A percentile compares a stretch with the other conserved stretches of the same genome.
phyloP scores from a whole-genome alignment of 495 filamentous ascomycete species.

The Aspergillus baeticus region DNA sequence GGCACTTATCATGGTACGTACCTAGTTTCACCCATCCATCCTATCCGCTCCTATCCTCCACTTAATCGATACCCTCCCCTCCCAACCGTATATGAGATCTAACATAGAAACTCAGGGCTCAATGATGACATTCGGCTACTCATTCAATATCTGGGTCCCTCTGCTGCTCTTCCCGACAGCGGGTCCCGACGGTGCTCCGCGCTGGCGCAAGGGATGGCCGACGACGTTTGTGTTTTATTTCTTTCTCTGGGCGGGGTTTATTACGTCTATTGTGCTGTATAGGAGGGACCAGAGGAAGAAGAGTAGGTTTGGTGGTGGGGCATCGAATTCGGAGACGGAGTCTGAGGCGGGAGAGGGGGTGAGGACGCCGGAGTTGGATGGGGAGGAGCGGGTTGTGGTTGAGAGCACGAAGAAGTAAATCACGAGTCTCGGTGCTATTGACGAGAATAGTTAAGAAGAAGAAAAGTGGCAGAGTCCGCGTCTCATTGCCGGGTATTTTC shows the following conservation, averaged over 20 bases:
- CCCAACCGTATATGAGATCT: no score
- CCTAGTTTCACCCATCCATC: no score
- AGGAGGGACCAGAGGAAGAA: background rate
- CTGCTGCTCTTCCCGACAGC: constrained; percentile 43
- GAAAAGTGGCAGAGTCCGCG: no score
- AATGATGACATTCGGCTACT: constrained; percentile 52
- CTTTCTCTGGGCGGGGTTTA: constrained; percentile 42
- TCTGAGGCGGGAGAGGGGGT: background rate
- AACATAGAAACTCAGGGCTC: constrained; percentile 28
- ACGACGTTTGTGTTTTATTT: constrained; percentile 39
- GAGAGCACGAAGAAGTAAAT: background rate
- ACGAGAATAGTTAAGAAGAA: no score
- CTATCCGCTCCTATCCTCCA: no score
- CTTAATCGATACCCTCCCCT: no score
- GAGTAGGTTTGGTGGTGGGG: background rate
- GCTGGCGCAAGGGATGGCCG: constrained; percentile 47
- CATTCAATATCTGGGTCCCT: constrained; percentile 48
- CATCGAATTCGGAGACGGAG: background rate
- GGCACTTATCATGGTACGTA: constrained; percentile 43
- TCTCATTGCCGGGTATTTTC: no score
- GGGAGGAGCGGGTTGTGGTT: background rate
- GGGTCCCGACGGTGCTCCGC: constrained; percentile 41
- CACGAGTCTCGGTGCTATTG: no score
- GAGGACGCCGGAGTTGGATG: background rate
- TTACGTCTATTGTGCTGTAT: constrained; percentile 34